Percentiles rank a stretch among this genome's conserved stretches.
Evolutionary conservation across 352 stramenopile species (phyloP).

Genomic region (Globisporangium sylvaticum): DNA sequence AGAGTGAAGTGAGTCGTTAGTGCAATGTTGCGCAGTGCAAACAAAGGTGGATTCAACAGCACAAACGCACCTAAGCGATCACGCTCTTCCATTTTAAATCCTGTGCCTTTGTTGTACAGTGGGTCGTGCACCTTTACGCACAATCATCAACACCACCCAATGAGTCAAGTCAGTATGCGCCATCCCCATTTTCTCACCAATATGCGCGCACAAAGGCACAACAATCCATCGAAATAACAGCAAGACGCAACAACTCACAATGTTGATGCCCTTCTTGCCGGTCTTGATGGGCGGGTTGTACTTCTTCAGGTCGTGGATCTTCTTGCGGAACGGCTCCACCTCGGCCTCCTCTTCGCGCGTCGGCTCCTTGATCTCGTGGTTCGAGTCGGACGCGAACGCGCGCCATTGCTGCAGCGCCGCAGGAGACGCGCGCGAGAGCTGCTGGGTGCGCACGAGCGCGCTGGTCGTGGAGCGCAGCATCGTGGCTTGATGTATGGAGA

Average conservation of each 20-base stretch:
- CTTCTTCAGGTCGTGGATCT: slow-evolving; percentile 64
- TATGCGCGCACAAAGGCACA: background rate
- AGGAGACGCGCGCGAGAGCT: background rate
- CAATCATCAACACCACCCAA: background rate
- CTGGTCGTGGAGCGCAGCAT: slow-evolving; percentile 14
- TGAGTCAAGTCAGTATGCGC: background rate
- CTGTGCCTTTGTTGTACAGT: slow-evolving; percentile 88
- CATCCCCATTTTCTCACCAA: background rate
- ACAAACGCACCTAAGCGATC: slow-evolving; percentile 64
- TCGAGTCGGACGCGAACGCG: slow-evolving; percentile 33
- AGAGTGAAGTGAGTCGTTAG: background rate
- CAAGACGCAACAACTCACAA: slow-evolving; percentile 30
- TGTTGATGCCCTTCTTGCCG: slow-evolving; percentile 69
- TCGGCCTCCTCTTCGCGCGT: slow-evolving; percentile 32
- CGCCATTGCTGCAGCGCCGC: slow-evolving; percentile 5
- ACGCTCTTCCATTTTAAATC: slow-evolving; percentile 80
- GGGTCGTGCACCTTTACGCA: slow-evolving; percentile 59
- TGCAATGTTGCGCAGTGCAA: background rate
- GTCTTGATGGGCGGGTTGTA: slow-evolving; percentile 79
- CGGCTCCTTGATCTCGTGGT: slow-evolving; percentile 30
- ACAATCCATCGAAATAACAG: background rate
- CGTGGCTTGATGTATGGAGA: background rate
- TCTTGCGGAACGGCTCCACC: slow-evolving; percentile 44
- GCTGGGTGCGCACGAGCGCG: slow-evolving; percentile 5
- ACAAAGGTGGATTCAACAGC: background rate